A percentile compares a stretch with the other conserved stretches of the same genome.
Conservation (phyloP, 768 basidiomycete species). For the Phlebiopsis gigantea region DNA sequence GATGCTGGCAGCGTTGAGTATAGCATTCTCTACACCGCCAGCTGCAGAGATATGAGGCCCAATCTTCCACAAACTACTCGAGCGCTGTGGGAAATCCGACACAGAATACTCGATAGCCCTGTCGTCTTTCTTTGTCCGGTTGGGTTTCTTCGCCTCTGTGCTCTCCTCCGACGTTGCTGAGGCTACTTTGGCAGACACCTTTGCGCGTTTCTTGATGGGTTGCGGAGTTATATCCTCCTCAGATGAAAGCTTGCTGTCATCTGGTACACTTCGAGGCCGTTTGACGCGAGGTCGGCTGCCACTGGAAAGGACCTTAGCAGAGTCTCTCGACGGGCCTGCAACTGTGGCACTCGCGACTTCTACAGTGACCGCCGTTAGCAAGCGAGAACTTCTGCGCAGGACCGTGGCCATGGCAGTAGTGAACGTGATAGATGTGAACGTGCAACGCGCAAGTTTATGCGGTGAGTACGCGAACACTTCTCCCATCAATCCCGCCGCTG, state of each 20-base stretch:
- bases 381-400: no score
- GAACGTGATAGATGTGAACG: neutral
- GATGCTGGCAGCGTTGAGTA: conserved; percentile 64
- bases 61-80: conserved; percentile 52
- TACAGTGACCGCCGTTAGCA: no score
- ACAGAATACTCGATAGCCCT: neutral
- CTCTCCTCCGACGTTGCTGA: neutral
- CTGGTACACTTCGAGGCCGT: neutral
- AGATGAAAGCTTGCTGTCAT: neutral
- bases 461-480: no score
- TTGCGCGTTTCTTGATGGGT: neutral
- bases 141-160: neutral
- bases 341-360: no score
- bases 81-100: conserved; percentile 18
- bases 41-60: conserved; percentile 83
- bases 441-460: neutral
- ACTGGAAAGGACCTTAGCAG: no score
- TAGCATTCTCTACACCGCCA: conserved; percentile 72
- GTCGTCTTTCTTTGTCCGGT: neutral
- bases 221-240: neutral
- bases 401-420: neutral
- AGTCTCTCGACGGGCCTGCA: no score
- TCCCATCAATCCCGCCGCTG: neutral
- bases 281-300: neutral
- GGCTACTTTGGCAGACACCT: neutral